Base-by-base conservation (phyloP, 2,329 filamentous ascomycete species). In the Paraphaeosphaeria sporulosa region DNA sequence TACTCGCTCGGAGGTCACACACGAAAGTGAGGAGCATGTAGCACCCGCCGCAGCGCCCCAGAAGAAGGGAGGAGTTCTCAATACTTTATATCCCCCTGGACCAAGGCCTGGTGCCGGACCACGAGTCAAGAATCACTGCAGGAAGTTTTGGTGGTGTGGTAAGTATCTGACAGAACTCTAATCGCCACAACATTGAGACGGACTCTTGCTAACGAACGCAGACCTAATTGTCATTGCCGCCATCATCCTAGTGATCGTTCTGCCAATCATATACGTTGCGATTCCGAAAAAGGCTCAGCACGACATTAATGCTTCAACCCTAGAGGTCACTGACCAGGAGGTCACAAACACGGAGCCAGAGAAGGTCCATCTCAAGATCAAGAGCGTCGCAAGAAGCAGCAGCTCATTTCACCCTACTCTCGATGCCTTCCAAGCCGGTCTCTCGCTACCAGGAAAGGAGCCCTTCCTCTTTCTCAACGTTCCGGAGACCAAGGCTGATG, bases 221-320 rank as follows among this genome's bases (percentile, higher is more conserved):
- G 74, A 78, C 55, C 67, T 89, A 60, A 77, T 89, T 59, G 71
- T 81, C 17, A 72, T 87, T 54, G 70, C 84, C 58, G 65, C 81
- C 61, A 75, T 87, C 47, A 73, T 84, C 46, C 80, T 87, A 36
- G 75, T 90, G 15, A 78, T 87, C 40, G 82, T 90, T 19, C 80
- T 85, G 42, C 78, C 88, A 42, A 75, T 89, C 42, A 79, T 88
- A 49, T 89, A 83, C 67, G 86, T 88, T 54, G 86, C 74, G 3
- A 86, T 88, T 67, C 86, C 86, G 19, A 81, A 83, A 34, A 86
- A 85, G 59, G 86, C 86, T 36, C 86, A 88, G 66, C 60, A 73
- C 43, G 81, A 82, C 53, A 81, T 89, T 66, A 81, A 86, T 66
- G 74, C 80, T 34, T 83, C 86, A 1, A 81, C 76, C 3, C 74